These are phyloP conservation scores for Epicoccum sorghinum DNA, from an alignment of 2,329 filamentous ascomycete species.

Conservation along the genomic window DNA sequence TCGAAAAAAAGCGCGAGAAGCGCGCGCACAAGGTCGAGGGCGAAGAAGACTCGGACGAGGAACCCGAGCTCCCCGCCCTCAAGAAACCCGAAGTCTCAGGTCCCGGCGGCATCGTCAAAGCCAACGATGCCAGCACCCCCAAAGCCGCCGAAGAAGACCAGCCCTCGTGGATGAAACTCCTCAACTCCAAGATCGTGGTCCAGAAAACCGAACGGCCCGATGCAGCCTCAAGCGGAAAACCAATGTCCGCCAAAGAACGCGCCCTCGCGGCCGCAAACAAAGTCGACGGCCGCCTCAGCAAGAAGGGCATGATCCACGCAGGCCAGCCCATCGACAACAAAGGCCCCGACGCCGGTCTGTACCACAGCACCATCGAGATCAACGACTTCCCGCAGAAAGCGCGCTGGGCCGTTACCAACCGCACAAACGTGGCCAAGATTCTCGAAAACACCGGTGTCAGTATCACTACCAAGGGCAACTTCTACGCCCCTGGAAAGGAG, in stretches of 20 bases:
- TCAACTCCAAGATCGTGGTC: conserved; percentile 74
- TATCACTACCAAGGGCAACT: conserved; percentile 96
- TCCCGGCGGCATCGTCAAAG: conserved; percentile 44
- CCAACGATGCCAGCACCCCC: conserved; percentile 19
- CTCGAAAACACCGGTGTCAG: conserved; percentile 92
- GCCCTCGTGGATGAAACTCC: conserved; percentile 43
- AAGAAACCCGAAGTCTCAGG: conserved; percentile 61
- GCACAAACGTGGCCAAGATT: conserved; percentile 98
- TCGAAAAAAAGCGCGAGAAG: conserved; percentile 78
- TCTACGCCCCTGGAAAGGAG: conserved; percentile 82
- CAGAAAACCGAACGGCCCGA: conserved; percentile 68
- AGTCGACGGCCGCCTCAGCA: conserved; percentile 89
- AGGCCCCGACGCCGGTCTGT: conserved; percentile 93
- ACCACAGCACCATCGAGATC: conserved; percentile 96
- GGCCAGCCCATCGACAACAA: conserved; percentile 98
- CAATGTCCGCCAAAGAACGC: conserved; percentile 69
- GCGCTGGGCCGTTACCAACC: conserved; percentile 96
- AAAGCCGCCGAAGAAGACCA: conserved; percentile 29
- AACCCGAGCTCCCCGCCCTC: conserved; percentile 60
- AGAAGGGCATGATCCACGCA: conserved; percentile 85
- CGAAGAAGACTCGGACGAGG: conserved; percentile 86
- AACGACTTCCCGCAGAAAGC: conserved; percentile 99
- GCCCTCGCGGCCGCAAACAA: conserved; percentile 88
- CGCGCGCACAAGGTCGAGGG: conserved; percentile 83
- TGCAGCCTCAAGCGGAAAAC: conserved; percentile 59